These are phyloP conservation scores for Helotiales sp. DNA, from an alignment of 2,329 filamentous ascomycete genomes.

Conservation along the genomic window DNA sequence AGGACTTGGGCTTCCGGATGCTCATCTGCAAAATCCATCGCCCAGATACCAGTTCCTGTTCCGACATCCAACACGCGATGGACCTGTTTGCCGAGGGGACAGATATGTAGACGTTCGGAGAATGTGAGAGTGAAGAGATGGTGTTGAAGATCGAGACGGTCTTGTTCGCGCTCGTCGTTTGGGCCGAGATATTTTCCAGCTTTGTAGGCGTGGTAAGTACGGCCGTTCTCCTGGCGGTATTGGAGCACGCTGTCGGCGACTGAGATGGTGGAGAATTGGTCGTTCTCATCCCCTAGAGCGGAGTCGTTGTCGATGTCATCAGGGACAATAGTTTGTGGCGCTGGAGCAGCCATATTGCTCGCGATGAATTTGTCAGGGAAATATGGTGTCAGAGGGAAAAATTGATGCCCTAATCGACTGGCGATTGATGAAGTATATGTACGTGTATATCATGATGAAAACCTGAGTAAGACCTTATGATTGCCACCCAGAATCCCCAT, in stretches of 20 bases:
- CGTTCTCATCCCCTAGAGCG: background rate
- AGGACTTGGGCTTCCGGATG: slow-evolving; percentile 30
- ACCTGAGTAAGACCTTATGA: too few relatives aligned
- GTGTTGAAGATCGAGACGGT: slow-evolving; percentile 36
- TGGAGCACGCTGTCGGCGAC: background rate
- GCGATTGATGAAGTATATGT: too few relatives aligned
- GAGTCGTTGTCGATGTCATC: slow-evolving; percentile 1
- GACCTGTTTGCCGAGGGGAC: background rate
- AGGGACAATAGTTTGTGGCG: too few relatives aligned
- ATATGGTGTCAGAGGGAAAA: too few relatives aligned
- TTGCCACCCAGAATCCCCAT: too few relatives aligned
- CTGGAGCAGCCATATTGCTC: too few relatives aligned
- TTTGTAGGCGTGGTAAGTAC: slow-evolving; percentile 19
- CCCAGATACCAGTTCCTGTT: slow-evolving; percentile 20
- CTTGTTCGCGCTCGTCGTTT: slow-evolving; percentile 45
- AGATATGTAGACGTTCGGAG: background rate
- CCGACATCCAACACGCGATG: slow-evolving; percentile 12
- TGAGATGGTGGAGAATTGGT: background rate
- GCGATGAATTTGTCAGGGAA: too few relatives aligned
- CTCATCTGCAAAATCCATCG: slow-evolving; percentile 23
- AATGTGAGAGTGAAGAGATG: slow-evolving; percentile 4
- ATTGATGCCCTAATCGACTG: too few relatives aligned
- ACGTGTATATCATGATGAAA: too few relatives aligned
- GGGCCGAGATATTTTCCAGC: slow-evolving; percentile 49
- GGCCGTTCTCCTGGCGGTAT: slow-evolving; percentile 2